Percentiles rank a stretch among this genome's conserved stretches.
phyloP scores from a whole-genome alignment of 2,329 filamentous ascomycete species.

The Arthrobotrys musiformis region DNA sequence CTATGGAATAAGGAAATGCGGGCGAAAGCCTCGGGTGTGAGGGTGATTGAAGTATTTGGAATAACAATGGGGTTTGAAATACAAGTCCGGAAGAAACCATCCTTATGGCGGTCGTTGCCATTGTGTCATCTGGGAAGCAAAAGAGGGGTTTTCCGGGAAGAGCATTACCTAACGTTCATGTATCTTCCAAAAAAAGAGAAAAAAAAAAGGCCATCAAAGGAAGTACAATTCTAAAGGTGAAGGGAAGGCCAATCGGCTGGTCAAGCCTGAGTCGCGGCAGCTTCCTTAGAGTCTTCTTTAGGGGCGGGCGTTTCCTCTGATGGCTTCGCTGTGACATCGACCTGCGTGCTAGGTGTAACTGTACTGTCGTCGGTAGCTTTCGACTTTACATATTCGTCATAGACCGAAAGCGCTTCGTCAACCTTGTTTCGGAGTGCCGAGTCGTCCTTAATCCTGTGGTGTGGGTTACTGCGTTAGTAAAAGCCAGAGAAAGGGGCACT shows the following conservation, averaged over 20 bases:
- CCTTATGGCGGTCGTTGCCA: background rate
- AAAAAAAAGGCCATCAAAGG: no score
- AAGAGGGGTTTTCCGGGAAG: background rate
- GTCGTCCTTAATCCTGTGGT: slow-evolving; percentile 83
- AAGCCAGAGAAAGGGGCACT: background rate
- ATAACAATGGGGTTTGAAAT: background rate
- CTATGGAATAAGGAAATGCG: slow-evolving; percentile 5
- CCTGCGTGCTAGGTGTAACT: background rate
- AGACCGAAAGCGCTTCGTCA: slow-evolving; percentile 94
- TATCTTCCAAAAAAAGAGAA: background rate
- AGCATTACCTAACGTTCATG: slow-evolving; percentile 1
- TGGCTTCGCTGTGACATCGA: background rate
- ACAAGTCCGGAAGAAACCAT: background rate
- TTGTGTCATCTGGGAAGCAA: no score
- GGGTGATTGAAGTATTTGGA: background rate
- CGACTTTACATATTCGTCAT: slow-evolving; percentile 98
- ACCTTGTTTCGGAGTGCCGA: slow-evolving; percentile 91
- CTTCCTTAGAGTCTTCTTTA: slow-evolving; percentile 36
- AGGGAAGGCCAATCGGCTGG: background rate
- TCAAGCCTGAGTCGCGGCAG: slow-evolving; percentile 25
- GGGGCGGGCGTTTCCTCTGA: slow-evolving; percentile 17
- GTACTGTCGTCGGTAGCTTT: slow-evolving; percentile 67
- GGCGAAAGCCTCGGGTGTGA: background rate
- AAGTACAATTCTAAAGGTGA: no score
- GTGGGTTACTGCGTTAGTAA: slow-evolving; percentile 59